These are phyloP conservation scores for Arthroderma sp. DNA, from an alignment of 2,329 filamentous ascomycete species.

Conservation along the genomic window DNA sequence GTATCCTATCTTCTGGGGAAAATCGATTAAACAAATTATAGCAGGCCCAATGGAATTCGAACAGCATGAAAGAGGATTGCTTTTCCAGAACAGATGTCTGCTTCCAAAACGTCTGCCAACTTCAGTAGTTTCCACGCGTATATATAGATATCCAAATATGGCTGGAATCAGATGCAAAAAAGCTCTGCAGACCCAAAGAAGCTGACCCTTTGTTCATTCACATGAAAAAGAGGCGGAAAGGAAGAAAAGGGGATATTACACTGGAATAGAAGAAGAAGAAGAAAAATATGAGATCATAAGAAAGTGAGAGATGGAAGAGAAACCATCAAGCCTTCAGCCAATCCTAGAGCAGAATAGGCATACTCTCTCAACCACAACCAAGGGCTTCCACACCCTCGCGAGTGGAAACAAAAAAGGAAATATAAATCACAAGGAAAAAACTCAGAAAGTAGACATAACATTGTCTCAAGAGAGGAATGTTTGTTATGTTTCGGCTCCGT, in stretches of 20 bases:
- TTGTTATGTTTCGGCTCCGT: neutral
- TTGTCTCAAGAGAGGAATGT: neutral
- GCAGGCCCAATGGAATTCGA: too few relatives aligned
- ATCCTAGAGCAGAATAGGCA: constrained; percentile 1
- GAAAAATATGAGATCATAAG: neutral
- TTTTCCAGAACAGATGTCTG: too few relatives aligned
- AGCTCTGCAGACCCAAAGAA: neutral
- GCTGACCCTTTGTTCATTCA: neutral
- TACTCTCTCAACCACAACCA: neutral
- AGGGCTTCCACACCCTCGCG: constrained; percentile 2
- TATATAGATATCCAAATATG: neutral
- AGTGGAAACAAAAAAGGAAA: neutral
- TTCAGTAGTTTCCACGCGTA: too few relatives aligned
- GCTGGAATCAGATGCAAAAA: neutral
- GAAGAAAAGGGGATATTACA: constrained; percentile 2
- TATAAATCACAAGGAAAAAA: neutral
- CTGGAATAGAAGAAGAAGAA: constrained; percentile 6
- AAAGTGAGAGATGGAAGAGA: too few relatives aligned
- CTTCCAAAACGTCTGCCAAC: too few relatives aligned
- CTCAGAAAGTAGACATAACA: neutral
- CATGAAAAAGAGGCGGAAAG: constrained; percentile 9
- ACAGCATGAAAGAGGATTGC: too few relatives aligned
- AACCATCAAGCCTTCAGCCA: neutral
- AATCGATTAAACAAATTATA: too few relatives aligned
- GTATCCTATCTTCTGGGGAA: too few relatives aligned